A percentile compares a stretch with the other conserved stretches of the same genome.
Conservation (phyloP, 2,329 filamentous ascomycete genomes). For the Polytolypa hystricis region DNA sequence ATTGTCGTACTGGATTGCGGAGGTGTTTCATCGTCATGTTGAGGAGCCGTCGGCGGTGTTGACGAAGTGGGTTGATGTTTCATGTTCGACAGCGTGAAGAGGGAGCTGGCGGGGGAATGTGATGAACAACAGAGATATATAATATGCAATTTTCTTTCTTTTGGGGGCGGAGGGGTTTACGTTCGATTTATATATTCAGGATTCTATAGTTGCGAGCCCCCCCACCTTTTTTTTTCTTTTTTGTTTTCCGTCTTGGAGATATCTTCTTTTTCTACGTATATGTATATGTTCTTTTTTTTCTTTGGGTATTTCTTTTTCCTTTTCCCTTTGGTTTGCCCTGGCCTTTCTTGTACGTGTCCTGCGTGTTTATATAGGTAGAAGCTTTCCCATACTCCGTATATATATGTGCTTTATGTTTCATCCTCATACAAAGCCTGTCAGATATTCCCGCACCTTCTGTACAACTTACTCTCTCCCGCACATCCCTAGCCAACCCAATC, state of each 20-base stretch:
- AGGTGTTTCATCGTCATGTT: slow-evolving; percentile 49
- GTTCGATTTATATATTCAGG: not conserved
- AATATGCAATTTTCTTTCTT: not conserved
- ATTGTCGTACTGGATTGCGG: slow-evolving; percentile 43
- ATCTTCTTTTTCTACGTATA: not conserved
- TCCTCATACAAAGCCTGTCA: too few relatives aligned
- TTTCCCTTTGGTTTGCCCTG: not conserved
- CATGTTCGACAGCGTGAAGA: slow-evolving; percentile 5
- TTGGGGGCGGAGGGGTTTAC: not conserved
- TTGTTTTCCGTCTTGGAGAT: not conserved
- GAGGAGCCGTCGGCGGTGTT: slow-evolving; percentile 43
- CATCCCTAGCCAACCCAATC: too few relatives aligned
- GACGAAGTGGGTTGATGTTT: slow-evolving; percentile 37
- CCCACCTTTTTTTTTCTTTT: not conserved
- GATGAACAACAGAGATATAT: not conserved
- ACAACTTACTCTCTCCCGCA: too few relatives aligned
- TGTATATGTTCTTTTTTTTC: not conserved
- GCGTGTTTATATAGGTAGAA: too few relatives aligned
- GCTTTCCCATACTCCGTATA: too few relatives aligned
- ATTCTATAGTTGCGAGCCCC: too few relatives aligned
- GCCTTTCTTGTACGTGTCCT: too few relatives aligned
- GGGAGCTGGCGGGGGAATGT: not conserved
- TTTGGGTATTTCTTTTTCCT: not conserved
- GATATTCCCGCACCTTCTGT: too few relatives aligned
- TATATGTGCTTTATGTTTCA: too few relatives aligned